Base-by-base conservation (phyloP, 1,284 basidiomycete genomes). In the Clitocybe nebularis region DNA sequence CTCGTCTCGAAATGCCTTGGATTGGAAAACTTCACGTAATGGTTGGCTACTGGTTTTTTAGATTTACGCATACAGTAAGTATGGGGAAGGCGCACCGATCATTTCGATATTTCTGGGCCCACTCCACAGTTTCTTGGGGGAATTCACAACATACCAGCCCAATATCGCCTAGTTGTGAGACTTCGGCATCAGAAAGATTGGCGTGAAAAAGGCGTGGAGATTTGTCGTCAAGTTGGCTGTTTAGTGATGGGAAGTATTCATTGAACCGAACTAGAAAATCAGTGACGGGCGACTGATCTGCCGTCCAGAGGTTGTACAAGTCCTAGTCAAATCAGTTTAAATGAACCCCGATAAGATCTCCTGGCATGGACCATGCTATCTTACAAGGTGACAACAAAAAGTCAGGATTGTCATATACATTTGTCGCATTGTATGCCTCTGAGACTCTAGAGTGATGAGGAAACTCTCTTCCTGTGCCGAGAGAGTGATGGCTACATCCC, bases 191-290 rank as follows among this genome's bases (percentile, higher is more conserved):
- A 3, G 58, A 58, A 16, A 72, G 58, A 42, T 55, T 56, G 9
- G 43, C 35, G 26, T 64, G 62, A 30, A 66, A 62, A 13, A 59
- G 51, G 20, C 57, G 47, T 14, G 57, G 51, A 2, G 63, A 62
- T 7, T 54, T 45, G 20, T 29, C 29, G 10, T 50, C 20, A 3
- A 41, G 34, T 11, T 48, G 49, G n/a, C 53, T 41, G 9, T 64
- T 51, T 7, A 65, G 56, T 11, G 59, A 59, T 3, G 66, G 67
- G 43, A 72, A 67, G 50, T 72, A 70, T 47, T 71, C 61, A 19
- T 70, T 64, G 43, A 74, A 64, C 4, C 59, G 60, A 36, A 60
- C 50, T 44, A 59, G 52, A n/a, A 72, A 60, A 13, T 59, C 50
- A 41, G 55, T 51, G 43, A 66, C 47, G 38, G 62, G 58, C 45